Base-by-base conservation (phyloP, 805 yeast species). In the Debaryomyces maramus region DNA sequence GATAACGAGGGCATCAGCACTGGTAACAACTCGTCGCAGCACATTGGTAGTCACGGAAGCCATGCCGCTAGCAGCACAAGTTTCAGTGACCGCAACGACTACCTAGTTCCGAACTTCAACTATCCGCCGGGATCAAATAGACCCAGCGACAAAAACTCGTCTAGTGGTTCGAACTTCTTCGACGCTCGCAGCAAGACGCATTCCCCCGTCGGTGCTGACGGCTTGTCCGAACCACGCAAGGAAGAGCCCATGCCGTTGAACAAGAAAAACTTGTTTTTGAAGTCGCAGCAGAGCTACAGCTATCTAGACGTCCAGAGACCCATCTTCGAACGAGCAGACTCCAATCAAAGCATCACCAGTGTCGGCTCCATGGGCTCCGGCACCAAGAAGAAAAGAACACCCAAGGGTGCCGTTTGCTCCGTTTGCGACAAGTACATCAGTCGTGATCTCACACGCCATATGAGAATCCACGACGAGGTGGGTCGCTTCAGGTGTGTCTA, bases 401-500 rank as follows among this genome's bases (percentile, higher is more conserved):
- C 60, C 21, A 69, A 67, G 41, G 73, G 72, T 8, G 58, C 71
- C 16, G 53, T 59, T 9, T 70, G 75, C 41, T 39, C 61, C 6
- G 50, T 70, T 11, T 70, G 75, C 47, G 69, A 61, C 38, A 67
- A 67, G 44, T 65, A 50, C 48, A 70, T 70, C 38, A 60, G 66
- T 38, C 47, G 75, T 33, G 75, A 70, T 46, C 50, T 66, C 35
- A 63, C 67, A 5, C 48, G 75, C 29, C 75, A 70, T 46, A 56
- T 68, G 58, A 53, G 75, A 27, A 70, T 65, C 30, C 75, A 70
- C 51, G 66, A 70, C 45, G 72, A 65, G 34, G 53, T 64, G 7
- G 73, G 74, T 3, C 47, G 75, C 18, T 70, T 70, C 42, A 67
- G 64, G 45, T 70, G 75, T 46, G 66, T 67, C 14, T 70, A 62